These are phyloP conservation scores for Trametes hirsuta DNA, from an alignment of 1,284 basidiomycete species.

Conservation along the genomic window DNA sequence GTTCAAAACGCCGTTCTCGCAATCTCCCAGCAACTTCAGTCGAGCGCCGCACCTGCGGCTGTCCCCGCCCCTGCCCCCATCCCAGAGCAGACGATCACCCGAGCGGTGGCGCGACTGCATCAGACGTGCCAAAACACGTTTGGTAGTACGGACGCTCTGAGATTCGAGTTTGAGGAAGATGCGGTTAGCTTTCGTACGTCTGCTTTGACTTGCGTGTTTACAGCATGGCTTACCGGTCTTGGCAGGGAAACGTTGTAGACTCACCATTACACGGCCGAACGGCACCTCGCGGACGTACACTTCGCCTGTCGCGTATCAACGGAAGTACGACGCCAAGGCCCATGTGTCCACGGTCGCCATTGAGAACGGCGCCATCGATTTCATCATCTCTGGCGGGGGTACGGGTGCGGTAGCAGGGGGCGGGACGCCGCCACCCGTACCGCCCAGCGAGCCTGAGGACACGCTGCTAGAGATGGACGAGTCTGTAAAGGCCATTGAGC, in stretches of 20 bases:
- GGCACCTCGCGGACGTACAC: slow-evolving; percentile 54
- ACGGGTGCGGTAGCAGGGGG: slow-evolving; percentile 8
- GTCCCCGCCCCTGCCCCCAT: neutral
- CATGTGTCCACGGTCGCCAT: slow-evolving; percentile 56
- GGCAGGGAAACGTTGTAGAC: slow-evolving; percentile 57
- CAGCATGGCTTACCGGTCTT: neutral
- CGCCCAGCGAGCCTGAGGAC: slow-evolving; percentile 12
- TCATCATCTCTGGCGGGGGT: slow-evolving; percentile 46
- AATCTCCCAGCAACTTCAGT: neutral
- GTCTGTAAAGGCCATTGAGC: slow-evolving; percentile 46
- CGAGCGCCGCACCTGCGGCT: neutral
- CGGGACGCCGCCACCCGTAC: slow-evolving; percentile 5
- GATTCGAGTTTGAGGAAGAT: slow-evolving; percentile 50
- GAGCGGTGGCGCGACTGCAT: slow-evolving; percentile 37
- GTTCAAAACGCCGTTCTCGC: neutral
- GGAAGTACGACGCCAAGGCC: slow-evolving; percentile 49
- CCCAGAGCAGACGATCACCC: slow-evolving; percentile 2
- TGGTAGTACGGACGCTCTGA: slow-evolving; percentile 42
- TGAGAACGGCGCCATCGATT: slow-evolving; percentile 59
- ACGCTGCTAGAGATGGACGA: slow-evolving; percentile 23
- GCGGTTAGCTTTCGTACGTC: slow-evolving; percentile 37
- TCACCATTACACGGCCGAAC: slow-evolving; percentile 58
- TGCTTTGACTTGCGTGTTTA: neutral
- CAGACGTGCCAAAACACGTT: slow-evolving; percentile 47
- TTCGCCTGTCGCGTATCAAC: slow-evolving; percentile 45